Conservation (phyloP, 352 stramenopile species). For the Globisporangium irregulare region DNA sequence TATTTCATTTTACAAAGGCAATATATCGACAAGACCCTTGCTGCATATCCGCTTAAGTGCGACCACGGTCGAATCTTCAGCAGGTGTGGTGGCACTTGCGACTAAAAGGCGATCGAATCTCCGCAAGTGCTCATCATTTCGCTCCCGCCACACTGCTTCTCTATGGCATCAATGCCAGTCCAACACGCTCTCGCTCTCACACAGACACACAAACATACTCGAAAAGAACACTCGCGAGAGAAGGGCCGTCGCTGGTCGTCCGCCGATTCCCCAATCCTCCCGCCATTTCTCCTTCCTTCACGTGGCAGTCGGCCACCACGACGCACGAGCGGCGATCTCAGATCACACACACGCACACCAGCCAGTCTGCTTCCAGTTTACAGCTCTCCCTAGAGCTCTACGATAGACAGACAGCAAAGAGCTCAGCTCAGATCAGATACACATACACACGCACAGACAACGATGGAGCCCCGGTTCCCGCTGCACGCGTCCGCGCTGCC, state of each 20-base stretch:
- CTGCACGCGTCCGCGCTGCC: conserved; percentile 2
- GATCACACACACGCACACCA: neutral
- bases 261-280: neutral
- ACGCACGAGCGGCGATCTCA: neutral
- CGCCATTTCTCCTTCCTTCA: neutral
- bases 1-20: too few relatives aligned
- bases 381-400: too few relatives aligned
- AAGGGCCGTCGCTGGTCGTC: neutral
- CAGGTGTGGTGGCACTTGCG: neutral
- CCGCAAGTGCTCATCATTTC: neutral
- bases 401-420: too few relatives aligned
- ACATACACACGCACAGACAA: neutral
- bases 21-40: too few relatives aligned
- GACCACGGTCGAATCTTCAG: too few relatives aligned
- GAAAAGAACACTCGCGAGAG: neutral
- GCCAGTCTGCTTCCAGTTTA: too few relatives aligned
- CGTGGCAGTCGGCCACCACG: too few relatives aligned
- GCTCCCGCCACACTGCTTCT: neutral
- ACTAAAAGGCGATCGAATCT: neutral
- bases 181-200: too few relatives aligned
- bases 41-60: too few relatives aligned
- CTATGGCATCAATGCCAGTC: neutral
- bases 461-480: conserved; percentile 10
- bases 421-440: neutral
- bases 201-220: neutral